Evolutionary conservation across 225 moss, liverwort and hornwort species (phyloP).

Genomic region (Ulota crispa): DNA sequence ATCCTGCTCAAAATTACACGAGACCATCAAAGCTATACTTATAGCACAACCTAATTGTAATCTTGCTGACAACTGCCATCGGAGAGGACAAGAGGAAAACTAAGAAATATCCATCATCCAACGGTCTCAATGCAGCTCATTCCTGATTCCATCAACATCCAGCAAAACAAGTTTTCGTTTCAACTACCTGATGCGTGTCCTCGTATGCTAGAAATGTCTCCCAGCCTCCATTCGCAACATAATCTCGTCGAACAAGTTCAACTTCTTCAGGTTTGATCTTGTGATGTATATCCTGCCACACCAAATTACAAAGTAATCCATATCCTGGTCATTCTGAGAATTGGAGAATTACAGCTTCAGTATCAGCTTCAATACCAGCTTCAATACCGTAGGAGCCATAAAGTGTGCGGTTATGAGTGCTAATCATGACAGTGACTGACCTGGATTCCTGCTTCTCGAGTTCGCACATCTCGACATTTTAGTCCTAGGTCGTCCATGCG

Average conservation of each 20-base stretch:
- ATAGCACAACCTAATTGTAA: neutral
- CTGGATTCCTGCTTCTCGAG: slow-evolving; percentile 99
- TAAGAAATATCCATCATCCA: neutral
- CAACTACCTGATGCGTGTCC: slow-evolving; percentile 80
- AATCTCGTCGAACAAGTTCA: slow-evolving; percentile 98
- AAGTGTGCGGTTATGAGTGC: neutral
- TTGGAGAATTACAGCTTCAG: neutral
- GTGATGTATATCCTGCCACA: slow-evolving; percentile 94
- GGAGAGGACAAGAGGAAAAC: neutral
- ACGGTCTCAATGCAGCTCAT: neutral
- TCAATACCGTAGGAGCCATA: neutral
- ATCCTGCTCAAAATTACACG: slow-evolving; percentile 53
- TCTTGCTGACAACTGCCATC: slow-evolving; percentile 5
- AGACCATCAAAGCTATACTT: neutral
- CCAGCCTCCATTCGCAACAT: slow-evolving; percentile 97
- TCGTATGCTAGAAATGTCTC: slow-evolving; percentile 96
- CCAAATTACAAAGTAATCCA: neutral
- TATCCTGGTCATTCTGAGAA: neutral
- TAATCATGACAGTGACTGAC: slow-evolving; percentile 36
- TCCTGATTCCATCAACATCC: neutral
- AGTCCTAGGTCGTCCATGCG: slow-evolving; percentile 98
- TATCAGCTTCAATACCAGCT: neutral
- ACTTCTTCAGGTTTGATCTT: slow-evolving; percentile 98
- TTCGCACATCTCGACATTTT: slow-evolving; percentile 97
- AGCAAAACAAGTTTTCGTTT: neutral